A percentile compares a stretch with the other conserved stretches of the same genome.
Conservation (phyloP, 768 basidiomycete genomes). For the Trametes sanguinea region DNA sequence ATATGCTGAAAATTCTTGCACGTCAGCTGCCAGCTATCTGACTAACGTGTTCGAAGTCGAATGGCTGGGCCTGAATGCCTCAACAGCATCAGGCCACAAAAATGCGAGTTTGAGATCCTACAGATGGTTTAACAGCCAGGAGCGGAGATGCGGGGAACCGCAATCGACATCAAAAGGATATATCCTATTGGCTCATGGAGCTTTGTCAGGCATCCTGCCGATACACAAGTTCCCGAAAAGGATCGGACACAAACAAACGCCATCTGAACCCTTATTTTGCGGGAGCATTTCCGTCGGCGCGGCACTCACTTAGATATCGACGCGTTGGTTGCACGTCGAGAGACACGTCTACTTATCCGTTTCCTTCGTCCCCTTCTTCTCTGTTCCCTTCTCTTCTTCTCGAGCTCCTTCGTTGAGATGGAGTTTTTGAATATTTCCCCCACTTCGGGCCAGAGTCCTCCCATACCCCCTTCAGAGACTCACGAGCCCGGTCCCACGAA, state of each 20-base stretch:
- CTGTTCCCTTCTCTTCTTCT: neutral
- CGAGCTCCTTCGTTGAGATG: neutral
- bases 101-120: neutral
- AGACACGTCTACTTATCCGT: slow-evolving; percentile 4
- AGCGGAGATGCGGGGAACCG: neutral
- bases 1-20: neutral
- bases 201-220: slow-evolving; percentile 3
- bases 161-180: neutral
- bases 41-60: slow-evolving; percentile 3
- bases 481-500: neutral
- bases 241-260: slow-evolving; percentile 7
- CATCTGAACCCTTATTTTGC: slow-evolving; percentile 4
- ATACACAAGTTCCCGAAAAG: slow-evolving; percentile 4
- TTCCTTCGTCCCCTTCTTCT: neutral
- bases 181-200: slow-evolving; percentile 4
- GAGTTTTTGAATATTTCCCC: slow-evolving; percentile 2
- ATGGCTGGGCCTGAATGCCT: neutral
- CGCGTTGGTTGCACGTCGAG: neutral
- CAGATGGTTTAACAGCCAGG: neutral
- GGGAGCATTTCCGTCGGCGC: neutral
- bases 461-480: neutral
- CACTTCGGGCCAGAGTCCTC: neutral
- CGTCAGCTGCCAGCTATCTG: slow-evolving; percentile 1
- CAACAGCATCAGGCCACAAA: neutral
- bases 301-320: neutral